phyloP scores from a whole-genome alignment of 306 rosid species.

The Trifolium fragiferum region DNA sequence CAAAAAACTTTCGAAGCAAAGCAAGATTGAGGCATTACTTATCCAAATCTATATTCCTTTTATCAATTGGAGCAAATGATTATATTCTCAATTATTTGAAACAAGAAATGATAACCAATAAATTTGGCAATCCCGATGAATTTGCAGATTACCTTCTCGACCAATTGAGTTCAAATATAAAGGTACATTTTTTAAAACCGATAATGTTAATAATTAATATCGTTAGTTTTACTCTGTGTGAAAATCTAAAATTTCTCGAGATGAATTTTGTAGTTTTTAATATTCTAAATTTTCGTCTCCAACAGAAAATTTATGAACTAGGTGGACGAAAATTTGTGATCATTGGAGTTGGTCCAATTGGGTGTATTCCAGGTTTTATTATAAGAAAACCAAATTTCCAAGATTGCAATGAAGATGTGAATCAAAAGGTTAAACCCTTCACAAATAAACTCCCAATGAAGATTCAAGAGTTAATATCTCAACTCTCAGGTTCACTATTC shows the following conservation, averaged over 20 bases:
- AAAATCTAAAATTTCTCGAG: too few species aligned
- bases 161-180: constrained; percentile 14
- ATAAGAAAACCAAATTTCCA: not conserved
- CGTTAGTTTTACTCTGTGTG: too few species aligned
- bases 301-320: constrained; percentile 31
- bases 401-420: constrained; percentile 25
- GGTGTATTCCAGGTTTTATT: constrained; percentile 8
- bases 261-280: too few species aligned
- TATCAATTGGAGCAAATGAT: constrained; percentile 37
- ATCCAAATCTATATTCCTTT: constrained; percentile 28
- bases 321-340: constrained; percentile 39
- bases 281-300: not conserved
- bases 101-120: not conserved
- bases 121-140: not conserved
- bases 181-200: not conserved
- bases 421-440: constrained; percentile 23
- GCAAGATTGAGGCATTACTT: constrained; percentile 6
- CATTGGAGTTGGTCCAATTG: constrained; percentile 19
- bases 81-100: constrained; percentile 34
- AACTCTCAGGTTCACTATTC: constrained; percentile 22
- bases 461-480: not conserved
- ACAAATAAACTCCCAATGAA: constrained; percentile 24
- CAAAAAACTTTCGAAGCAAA: not conserved
- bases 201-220: too few species aligned
- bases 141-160: constrained; percentile 26